Evolutionary conservation across 805 yeast species (phyloP).

Genomic region (Yarrowia sp.): DNA sequence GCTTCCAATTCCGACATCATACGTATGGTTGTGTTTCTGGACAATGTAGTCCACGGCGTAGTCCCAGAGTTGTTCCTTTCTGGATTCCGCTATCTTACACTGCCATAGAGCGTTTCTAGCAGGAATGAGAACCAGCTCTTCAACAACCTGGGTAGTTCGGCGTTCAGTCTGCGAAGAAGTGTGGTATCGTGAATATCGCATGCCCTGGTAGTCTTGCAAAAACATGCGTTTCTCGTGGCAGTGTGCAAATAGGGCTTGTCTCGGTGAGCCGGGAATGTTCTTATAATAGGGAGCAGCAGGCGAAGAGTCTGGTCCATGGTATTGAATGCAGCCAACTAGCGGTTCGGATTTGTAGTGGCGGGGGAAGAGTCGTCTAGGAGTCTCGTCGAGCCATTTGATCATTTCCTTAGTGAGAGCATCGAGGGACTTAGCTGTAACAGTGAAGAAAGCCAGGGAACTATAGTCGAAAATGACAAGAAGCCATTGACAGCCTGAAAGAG

Average conservation of each 20-base stretch:
- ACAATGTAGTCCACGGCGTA: conserved; percentile 25
- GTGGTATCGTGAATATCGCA: conserved; percentile 27
- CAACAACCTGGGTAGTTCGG: conserved; percentile 17
- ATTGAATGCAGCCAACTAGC: conserved; percentile 15
- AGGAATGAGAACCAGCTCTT: conserved; percentile 27
- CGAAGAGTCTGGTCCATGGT: conserved; percentile 32
- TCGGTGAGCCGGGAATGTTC: conserved; percentile 10
- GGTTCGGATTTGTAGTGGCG: neutral
- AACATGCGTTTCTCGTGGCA: conserved; percentile 14
- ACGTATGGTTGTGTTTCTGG: conserved; percentile 25
- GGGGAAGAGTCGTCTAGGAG: conserved; percentile 4
- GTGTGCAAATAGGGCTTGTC: conserved; percentile 1
- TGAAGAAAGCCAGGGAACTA: conserved; percentile 16
- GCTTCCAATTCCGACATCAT: conserved; percentile 23
- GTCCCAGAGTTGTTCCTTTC: conserved; percentile 35
- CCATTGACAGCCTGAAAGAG: conserved; percentile 22
- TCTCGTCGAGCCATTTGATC: conserved; percentile 11
- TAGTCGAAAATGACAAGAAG: conserved; percentile 13
- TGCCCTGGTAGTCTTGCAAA: conserved; percentile 26
- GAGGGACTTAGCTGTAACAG: conserved; percentile 17
- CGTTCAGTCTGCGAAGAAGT: conserved; percentile 9
- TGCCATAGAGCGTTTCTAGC: conserved; percentile 12
- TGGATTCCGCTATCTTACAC: neutral
- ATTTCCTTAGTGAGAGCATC: neutral
- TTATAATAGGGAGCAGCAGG: conserved; percentile 28